Percentiles rank a stretch among this genome's conserved stretches.
Evolutionary conservation across 2,329 filamentous ascomycete species (phyloP).

Genomic region (Hypoxylon sp.): DNA sequence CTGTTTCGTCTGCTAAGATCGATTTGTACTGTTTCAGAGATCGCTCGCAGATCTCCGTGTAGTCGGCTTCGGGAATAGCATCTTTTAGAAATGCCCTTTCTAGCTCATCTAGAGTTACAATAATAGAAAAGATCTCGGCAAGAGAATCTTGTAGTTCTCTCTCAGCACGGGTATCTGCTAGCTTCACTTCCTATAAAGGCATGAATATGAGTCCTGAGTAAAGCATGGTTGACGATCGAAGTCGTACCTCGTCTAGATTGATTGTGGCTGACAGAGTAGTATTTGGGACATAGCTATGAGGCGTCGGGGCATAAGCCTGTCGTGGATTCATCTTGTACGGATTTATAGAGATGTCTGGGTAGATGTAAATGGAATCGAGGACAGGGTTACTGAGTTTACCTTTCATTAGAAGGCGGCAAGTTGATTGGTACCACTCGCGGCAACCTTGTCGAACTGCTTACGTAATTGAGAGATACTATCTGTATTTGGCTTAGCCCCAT

Average conservation of each 20-base stretch:
- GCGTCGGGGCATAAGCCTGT: slow-evolving; percentile 88
- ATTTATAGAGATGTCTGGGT: neutral
- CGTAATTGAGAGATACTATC: slow-evolving; percentile 10
- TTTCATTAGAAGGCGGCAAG: neutral
- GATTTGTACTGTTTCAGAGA: slow-evolving; percentile 97
- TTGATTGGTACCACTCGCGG: slow-evolving; percentile 9
- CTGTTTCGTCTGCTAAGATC: slow-evolving; percentile 88
- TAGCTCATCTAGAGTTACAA: slow-evolving; percentile 93
- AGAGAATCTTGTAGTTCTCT: slow-evolving; percentile 95
- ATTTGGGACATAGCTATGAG: slow-evolving; percentile 92
- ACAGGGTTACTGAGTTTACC: neutral
- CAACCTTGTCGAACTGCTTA: slow-evolving; percentile 16
- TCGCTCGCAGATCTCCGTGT: slow-evolving; percentile 95
- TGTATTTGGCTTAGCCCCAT: slow-evolving; percentile 24
- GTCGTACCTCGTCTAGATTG: slow-evolving; percentile 87
- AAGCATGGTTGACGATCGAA: slow-evolving; percentile 19
- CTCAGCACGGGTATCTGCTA: slow-evolving; percentile 87
- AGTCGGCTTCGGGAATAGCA: slow-evolving; percentile 90
- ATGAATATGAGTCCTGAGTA: slow-evolving; percentile 24
- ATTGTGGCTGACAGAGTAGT: slow-evolving; percentile 87
- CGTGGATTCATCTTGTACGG: slow-evolving; percentile 65
- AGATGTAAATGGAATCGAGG: slow-evolving; percentile 12
- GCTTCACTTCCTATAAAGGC: slow-evolving; percentile 83
- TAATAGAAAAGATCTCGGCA: slow-evolving; percentile 97
- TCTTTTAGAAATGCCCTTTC: slow-evolving; percentile 98